Evolutionary conservation across 768 basidiomycete genomes (phyloP), one percentile per base, ranked within the genome.

Genomic region (Podaxis rugospora): DNA sequence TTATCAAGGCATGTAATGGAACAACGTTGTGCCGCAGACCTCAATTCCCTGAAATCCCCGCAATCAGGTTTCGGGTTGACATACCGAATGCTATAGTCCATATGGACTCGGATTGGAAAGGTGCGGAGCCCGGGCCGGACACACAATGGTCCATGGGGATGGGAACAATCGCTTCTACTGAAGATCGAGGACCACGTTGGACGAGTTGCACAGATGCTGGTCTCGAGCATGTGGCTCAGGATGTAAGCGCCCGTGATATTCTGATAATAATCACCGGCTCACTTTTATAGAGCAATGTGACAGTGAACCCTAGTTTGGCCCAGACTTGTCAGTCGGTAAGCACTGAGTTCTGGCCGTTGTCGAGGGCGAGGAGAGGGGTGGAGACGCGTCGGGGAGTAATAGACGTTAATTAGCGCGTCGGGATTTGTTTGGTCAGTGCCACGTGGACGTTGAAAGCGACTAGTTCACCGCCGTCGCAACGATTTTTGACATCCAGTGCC

Each of bases 1-100:
- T 42, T 52, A 14, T 21, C n/a, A 32, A 13, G 57, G 47, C 37
- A 40, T 58, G 51, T 46, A 36, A 47, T 23, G 13, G 44, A 63
- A 25, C 42, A 32, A 32, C 7, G 32, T 32, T 14, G 2, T 37
- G 40, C 32, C 51, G 4, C 55, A 1, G 28, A 37, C 65, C 75
- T 94, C 92, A 92, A 95, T 35, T 83, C 85, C 25, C 87, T 86
- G 61, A 95, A 95, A 69, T 94, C 80, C n/a, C 95, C 95, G 73
- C 98, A 98, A 1, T 95, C 95, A 40, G 88, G 71, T 64, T 84
- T 88, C 66, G 89, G 32, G 32, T 32, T 32, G 32, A 32, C 7
- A 32, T 32, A 32, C 32, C 32, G 32, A 32, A 32, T 32, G 7
- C 32, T 32, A 32, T 32, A 32, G 42, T 16, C n/a, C 18, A n/a